Base-by-base conservation (phyloP, 2,329 filamentous ascomycete genomes). In the Botrytis elliptica region DNA sequence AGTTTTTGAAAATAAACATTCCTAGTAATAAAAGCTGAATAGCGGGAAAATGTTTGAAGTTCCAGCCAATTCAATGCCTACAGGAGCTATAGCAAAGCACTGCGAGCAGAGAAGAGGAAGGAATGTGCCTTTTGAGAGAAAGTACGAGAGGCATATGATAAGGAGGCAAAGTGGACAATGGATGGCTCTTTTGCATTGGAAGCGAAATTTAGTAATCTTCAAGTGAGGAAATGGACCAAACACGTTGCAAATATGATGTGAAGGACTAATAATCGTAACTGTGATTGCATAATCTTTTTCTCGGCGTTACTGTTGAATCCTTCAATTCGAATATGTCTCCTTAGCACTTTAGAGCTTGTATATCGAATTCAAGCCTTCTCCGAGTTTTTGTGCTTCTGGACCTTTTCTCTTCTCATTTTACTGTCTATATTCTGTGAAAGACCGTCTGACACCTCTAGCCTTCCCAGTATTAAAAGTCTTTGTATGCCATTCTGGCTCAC, bases 181-280 rank as follows among this genome's bases (percentile, higher is more conserved):
- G 3, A 55, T 29, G n/a, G 3, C 6, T 1, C 2, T 9, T 55
- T 29, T 1, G 14, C n/a, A 18, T 55, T 55, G 1, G 25, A 55
- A n/a, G 25, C 1, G 29, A 29, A 0, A n/a, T 16, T 4, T 29
- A 7, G 25, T 7, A 55, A n/a, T 7, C 25, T 16, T n/a, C 25
- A 7, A n/a, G 25, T 55, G 49, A n/a, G 4, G 4, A n/a, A 16
- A 7, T 7, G 5, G 0, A 55, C 0, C 1, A 16, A n/a, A 7
- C 7, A 1, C 25, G 0, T 1, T 16, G 25, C 0, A 1, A n/a
- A 3, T n/a, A 3, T 3, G 10, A 55, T n/a, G 2, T 14, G 5
- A 16, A 55, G n/a, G 25, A 16, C 25, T 52, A 12, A 9, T n/a
- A 14, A n/a, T n/a, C 10, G 2, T n/a, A 52, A n/a, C 12, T 52